A percentile compares a stretch with the other conserved stretches of the same genome.
Evolutionary conservation across 352 stramenopile species (phyloP).

Genomic region (Elongisporangium senticosum): DNA sequence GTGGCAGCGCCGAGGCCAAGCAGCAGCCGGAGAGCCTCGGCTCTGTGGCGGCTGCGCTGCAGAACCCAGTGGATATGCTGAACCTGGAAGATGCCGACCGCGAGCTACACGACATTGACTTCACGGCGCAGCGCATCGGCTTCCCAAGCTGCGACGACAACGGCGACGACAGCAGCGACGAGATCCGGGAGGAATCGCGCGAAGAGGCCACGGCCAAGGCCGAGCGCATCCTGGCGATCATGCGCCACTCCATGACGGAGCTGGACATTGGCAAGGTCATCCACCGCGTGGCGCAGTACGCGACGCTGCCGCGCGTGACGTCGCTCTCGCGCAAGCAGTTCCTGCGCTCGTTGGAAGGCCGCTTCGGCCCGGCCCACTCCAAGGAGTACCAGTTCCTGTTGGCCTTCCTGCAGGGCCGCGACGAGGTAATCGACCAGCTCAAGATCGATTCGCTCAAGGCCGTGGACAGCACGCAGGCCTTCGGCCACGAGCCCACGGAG

Average conservation of each 20-base stretch:
- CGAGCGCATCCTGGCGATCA: slow-evolving; percentile 68
- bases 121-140: slow-evolving; percentile 67
- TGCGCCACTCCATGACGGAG: slow-evolving; percentile 83
- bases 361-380: slow-evolving; percentile 48
- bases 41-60: background rate
- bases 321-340: slow-evolving; percentile 75
- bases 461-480: slow-evolving; percentile 7
- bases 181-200: slow-evolving; percentile 70
- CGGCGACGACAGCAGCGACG: slow-evolving; percentile 20
- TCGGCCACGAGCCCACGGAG: background rate
- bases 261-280: slow-evolving; percentile 78
- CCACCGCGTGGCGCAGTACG: slow-evolving; percentile 74
- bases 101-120: slow-evolving; percentile 48
- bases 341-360: slow-evolving; percentile 57
- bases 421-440: slow-evolving; percentile 65
- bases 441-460: slow-evolving; percentile 39
- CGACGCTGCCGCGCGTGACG: slow-evolving; percentile 70
- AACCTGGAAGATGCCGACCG: slow-evolving; percentile 18
- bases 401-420: slow-evolving; percentile 65
- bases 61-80: slow-evolving; percentile 19
- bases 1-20: slow-evolving; percentile 6
- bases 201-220: slow-evolving; percentile 60
- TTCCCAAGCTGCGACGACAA: slow-evolving; percentile 54
- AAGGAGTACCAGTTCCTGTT: slow-evolving; percentile 68
- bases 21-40: background rate